Conservation (phyloP, 805 yeast genomes). For the Lipomyces orientalis region DNA sequence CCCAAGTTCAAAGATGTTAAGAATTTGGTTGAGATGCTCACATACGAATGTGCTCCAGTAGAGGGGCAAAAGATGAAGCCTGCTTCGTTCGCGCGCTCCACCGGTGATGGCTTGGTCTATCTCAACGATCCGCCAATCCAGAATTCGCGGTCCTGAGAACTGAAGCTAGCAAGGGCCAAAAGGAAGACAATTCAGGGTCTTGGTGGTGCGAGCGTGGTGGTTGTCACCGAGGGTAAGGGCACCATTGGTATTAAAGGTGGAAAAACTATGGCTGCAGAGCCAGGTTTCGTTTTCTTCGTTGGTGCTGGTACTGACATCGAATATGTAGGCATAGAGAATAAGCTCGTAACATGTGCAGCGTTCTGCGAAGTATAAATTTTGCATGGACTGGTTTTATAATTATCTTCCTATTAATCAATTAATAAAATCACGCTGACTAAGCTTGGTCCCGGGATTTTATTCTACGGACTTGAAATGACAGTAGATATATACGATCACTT, state of each 20-base stretch:
- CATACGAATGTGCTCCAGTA: constrained; percentile 86
- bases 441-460: not conserved
- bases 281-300: constrained; percentile 84
- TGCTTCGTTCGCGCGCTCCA: constrained; percentile 52
- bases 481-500: not conserved
- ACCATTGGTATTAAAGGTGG: constrained; percentile 51
- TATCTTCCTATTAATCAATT: constrained; percentile 5
- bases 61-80: constrained; percentile 91
- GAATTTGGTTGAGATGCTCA: constrained; percentile 86
- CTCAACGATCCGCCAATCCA: constrained; percentile 95
- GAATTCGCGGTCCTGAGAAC: constrained; percentile 95
- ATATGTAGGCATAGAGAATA: constrained; percentile 47
- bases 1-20: constrained; percentile 97
- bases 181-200: constrained; percentile 64
- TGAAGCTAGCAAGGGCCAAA: constrained; percentile 58
- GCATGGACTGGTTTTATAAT: constrained; percentile 3
- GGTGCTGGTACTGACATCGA: constrained; percentile 76
- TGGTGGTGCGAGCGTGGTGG: constrained; percentile 86
- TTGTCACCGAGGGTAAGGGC: constrained; percentile 84
- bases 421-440: constrained; percentile 1
- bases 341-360: constrained; percentile 86
- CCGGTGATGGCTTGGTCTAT: constrained; percentile 45
- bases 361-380: constrained; percentile 70
- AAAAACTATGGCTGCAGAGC: constrained; percentile 55
- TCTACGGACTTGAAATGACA: no score